A percentile compares a stretch with the other conserved stretches of the same genome.
Conservation (phyloP, 2,329 filamentous ascomycete species). For the Venturia carpophila region DNA sequence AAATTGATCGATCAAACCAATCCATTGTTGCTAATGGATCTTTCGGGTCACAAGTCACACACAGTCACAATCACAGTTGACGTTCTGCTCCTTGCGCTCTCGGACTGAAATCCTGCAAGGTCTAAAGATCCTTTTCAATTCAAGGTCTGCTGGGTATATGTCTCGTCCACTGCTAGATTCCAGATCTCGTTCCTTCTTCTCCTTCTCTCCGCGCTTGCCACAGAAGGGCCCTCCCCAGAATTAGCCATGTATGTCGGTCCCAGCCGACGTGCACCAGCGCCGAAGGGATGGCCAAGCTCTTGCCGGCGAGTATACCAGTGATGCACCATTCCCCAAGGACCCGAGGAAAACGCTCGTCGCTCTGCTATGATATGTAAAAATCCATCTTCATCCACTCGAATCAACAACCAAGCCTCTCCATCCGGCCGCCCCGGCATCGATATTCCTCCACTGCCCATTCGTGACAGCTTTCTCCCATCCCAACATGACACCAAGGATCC, state of each 20-base stretch:
- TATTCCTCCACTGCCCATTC: slow-evolving; percentile 61
- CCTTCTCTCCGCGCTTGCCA: no score
- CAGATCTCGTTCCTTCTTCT: no score
- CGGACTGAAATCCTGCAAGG: no score
- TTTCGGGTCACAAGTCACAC: no score
- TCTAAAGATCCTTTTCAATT: no score
- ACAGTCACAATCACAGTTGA: no score
- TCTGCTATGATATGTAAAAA: background rate
- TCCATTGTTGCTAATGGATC: no score
- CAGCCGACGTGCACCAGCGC: slow-evolving; percentile 1
- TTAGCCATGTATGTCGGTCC: background rate
- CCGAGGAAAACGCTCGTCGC: background rate
- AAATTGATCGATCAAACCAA: no score
- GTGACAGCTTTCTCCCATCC: slow-evolving; percentile 66
- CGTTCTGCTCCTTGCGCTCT: no score
- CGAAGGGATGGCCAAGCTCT: background rate
- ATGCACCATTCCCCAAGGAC: background rate
- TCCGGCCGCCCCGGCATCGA: slow-evolving; percentile 58
- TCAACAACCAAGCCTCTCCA: slow-evolving; percentile 45
- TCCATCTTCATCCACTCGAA: background rate
- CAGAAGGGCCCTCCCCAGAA: background rate
- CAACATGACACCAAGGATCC: slow-evolving; percentile 76
- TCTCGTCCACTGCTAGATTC: no score
- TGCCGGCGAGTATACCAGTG: background rate
- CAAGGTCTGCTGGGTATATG: no score